A percentile compares a stretch with the other conserved stretches of the same genome.
These are phyloP conservation scores for Camelina laxa DNA, from an alignment of 345 rosid species.

Conservation along the genomic window DNA sequence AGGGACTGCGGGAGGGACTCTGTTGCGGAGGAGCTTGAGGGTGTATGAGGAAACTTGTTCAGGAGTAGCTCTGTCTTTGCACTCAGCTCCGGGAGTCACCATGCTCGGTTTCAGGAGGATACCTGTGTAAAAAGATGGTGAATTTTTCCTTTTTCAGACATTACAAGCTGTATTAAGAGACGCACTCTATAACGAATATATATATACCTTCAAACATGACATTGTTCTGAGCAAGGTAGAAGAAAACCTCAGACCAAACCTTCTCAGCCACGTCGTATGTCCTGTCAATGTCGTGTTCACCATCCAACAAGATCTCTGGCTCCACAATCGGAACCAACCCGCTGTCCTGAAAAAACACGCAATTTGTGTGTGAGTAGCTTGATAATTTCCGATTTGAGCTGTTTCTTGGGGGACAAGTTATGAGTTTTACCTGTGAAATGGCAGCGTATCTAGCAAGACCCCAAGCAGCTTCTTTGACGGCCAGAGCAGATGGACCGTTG, in stretches of 20 bases:
- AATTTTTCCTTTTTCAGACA: neutral
- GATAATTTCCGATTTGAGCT: neutral
- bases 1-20: constrained; percentile 93
- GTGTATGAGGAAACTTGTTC: constrained; percentile 87
- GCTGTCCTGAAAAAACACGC: constrained; percentile 61
- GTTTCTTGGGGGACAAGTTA: constrained; percentile 26
- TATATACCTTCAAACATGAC: constrained; percentile 79
- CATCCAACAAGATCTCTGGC: constrained; percentile 98
- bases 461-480: constrained; percentile 99
- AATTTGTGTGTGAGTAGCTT: constrained; percentile 12
- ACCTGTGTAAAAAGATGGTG: constrained; percentile 18
- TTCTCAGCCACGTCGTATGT: constrained; percentile 91
- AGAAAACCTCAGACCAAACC: constrained; percentile 99
- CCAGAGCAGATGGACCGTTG: constrained; percentile 92
- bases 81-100: constrained; percentile 99
- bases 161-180: constrained; percentile 1
- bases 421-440: constrained; percentile 71
- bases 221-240: constrained; percentile 93
- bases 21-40: constrained; percentile 84
- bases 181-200: neutral
- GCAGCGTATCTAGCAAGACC: constrained; percentile 98
- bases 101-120: constrained; percentile 98
- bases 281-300: constrained; percentile 92
- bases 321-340: constrained; percentile 99
- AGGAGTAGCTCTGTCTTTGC: constrained; percentile 84